A percentile compares a stretch with the other conserved stretches of the same genome.
Evolutionary conservation across 2,329 filamentous ascomycete genomes (phyloP).

Genomic region (Cytospora chrysosperma): DNA sequence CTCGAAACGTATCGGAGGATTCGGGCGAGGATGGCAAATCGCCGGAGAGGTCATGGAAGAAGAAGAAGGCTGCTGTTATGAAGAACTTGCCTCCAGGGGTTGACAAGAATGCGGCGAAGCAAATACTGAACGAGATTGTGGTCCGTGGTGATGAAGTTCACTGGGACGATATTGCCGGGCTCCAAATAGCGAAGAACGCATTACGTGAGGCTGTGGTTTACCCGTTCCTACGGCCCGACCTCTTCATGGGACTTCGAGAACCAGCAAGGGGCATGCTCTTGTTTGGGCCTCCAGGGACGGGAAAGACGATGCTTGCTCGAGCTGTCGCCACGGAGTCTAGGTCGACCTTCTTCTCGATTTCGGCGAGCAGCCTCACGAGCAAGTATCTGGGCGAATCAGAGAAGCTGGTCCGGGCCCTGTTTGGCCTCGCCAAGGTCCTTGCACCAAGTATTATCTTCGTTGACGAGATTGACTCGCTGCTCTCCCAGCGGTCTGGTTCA

Average conservation of each 20-base stretch:
- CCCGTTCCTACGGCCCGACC: conserved; percentile 88
- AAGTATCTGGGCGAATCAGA: conserved; percentile 97
- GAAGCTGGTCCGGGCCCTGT: conserved; percentile 90
- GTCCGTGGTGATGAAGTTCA: conserved; percentile 92
- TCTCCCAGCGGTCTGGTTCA: conserved; percentile 78
- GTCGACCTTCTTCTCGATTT: conserved; percentile 96
- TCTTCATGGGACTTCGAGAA: conserved; percentile 94
- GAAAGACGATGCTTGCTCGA: conserved; percentile 96
- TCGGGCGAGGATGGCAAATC: conserved; percentile 41
- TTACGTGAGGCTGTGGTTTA: conserved; percentile 96
- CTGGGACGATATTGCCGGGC: conserved; percentile 89
- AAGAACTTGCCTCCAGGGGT: conserved; percentile 79
- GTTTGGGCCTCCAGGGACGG: conserved; percentile 95
- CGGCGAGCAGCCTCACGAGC: conserved; percentile 87
- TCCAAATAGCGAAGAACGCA: conserved; percentile 87
- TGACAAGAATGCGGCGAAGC: conserved; percentile 78
- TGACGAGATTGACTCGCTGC: conserved; percentile 92
- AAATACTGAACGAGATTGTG: conserved; percentile 95
- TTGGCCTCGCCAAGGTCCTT: conserved; percentile 81
- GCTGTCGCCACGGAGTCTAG: conserved; percentile 92
- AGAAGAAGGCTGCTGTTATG: conserved; percentile 63
- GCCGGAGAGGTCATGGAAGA: conserved; percentile 56
- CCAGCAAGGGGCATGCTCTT: conserved; percentile 93
- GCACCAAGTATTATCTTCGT: conserved; percentile 98
- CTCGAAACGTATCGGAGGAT: conserved; percentile 31